Evolutionary conservation across 192 early-diverging fungal genomes (phyloP), one percentile per base, ranked within the genome.

Genomic region (Globomyces pollinis-pini): DNA sequence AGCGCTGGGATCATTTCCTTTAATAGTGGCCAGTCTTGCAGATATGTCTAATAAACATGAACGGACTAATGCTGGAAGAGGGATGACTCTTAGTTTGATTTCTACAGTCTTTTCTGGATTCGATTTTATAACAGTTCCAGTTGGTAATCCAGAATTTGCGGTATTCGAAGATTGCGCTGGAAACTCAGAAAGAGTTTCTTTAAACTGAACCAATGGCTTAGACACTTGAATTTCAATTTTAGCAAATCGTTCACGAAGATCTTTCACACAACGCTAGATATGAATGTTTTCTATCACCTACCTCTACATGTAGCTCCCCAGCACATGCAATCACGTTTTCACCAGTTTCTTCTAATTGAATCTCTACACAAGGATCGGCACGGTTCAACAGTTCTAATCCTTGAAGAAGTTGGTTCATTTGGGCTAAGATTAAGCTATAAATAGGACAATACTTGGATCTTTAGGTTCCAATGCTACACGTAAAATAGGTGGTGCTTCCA

Each of bases 241-340:
- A 2, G 95, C 96, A 75, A 92, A 99, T 6, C 90, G 74, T 66
- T 98, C 96, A 57, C 85, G 76, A 33, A 99, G 70, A 71, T 99
- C 96, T 36, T 87, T 89, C 52, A 99, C 69, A 61, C 95, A 98
- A 12, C 96, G 80, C 75, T 86, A 62, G n/a, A n/a, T n/a, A n/a
- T n/a, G n/a, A n/a, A 13, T 60, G 63, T 59, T 5, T 41, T 13
- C 43, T 39, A 1, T 35, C 8, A 20, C 26, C 21, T 63, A 85
- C 82, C 72, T 97, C 94, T 56, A 97, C 68, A 74, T 99, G 96
- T 28, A 99, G 74, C 73, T 98, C 96, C 31, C 96, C 96, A 8
- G 96, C 91, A 6, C 93, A 90, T 31, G 96, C 73, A 59, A 99
- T 93, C 7, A 99, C 91, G 53, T 91, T 90, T 72, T 99, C 96